A percentile compares a stretch with the other conserved stretches of the same genome.
Evolutionary conservation across 768 basidiomycete species (phyloP).

Genomic region (Dacryopinax primogenitus): DNA sequence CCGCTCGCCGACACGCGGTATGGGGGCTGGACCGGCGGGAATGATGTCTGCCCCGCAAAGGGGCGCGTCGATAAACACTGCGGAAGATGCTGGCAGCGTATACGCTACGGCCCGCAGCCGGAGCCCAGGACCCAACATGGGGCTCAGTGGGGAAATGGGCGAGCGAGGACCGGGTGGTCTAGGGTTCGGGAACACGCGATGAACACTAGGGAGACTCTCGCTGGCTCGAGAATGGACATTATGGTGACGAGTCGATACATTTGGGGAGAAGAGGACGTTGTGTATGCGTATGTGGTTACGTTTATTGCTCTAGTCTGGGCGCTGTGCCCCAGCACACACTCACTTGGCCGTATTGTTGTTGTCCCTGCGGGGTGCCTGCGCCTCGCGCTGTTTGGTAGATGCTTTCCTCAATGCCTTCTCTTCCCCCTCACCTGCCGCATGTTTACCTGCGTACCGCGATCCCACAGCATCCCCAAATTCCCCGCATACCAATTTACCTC

Average conservation of each 20-base stretch:
- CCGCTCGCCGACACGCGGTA: not conserved
- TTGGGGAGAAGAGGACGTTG: too few species aligned
- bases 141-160: not conserved
- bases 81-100: not conserved
- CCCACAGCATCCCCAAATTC: not conserved
- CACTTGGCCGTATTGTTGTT: too few species aligned
- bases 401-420: not conserved
- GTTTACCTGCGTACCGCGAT: not conserved
- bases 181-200: not conserved
- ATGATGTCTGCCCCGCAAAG: not conserved
- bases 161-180: not conserved
- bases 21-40: not conserved
- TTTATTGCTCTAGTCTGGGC: too few species aligned
- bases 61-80: not conserved
- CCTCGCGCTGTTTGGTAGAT: too few species aligned
- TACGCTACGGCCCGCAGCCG: conserved; percentile 1
- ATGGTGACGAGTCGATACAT: too few species aligned
- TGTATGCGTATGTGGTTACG: too few species aligned
- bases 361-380: too few species aligned
- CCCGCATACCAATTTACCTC: not conserved
- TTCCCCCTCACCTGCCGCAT: not conserved
- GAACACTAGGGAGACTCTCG: not conserved
- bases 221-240: conserved; percentile 7
- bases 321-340: too few species aligned
- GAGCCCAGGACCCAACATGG: not conserved